Base-by-base conservation (phyloP, 1,284 basidiomycete genomes). In the Grifola frondosa region DNA sequence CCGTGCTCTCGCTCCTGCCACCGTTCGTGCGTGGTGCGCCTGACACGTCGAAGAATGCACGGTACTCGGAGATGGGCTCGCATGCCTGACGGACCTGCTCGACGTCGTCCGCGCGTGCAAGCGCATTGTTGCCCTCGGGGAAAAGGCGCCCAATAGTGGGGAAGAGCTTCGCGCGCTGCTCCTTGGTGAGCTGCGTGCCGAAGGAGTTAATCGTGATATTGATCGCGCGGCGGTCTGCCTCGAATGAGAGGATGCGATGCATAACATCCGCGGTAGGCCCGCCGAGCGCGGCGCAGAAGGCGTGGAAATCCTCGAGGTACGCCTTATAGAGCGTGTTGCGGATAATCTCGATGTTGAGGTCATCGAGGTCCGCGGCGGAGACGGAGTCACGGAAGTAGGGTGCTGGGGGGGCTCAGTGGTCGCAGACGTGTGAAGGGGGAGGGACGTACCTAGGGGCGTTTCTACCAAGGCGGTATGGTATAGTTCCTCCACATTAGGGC, bases 201-300 rank as follows among this genome's bases (percentile, higher is more conserved):
- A 99, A 97, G 19, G 96, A 98, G 76, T 99, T 99, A 76, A 99
- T 92, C 25, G 97, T 97, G 67, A 99, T 98, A 73, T 99, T 99
- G 67, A 99, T 88, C 3, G 93, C 89, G 39, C 97, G 84, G 28
- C 96, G 81, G 69, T 99, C 96, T 22, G 97, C 97, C 73, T 99
- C 97, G 61, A 99, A 99, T 6, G 88, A 77, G 41, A 99, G 84
- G 54, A 97, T 90, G 30, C 75, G 77, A 46, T 84, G 78, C 95
- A 97, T 97, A 53, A 92, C 82, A 38, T 95, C 91, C 15, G 80
- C 76, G 3, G 95, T 98, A 1, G 94, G 89, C 8, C 82, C 78
- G 22, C 91, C 89, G 16, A 99, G 71, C 4, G 84, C 80, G 40
- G 78, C 69, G 63, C 85, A 89, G 69, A 91, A 99, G 49, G 75